These are phyloP conservation scores for Coprinellus micaceus DNA, from an alignment of 768 basidiomycete genomes.

Conservation along the genomic window DNA sequence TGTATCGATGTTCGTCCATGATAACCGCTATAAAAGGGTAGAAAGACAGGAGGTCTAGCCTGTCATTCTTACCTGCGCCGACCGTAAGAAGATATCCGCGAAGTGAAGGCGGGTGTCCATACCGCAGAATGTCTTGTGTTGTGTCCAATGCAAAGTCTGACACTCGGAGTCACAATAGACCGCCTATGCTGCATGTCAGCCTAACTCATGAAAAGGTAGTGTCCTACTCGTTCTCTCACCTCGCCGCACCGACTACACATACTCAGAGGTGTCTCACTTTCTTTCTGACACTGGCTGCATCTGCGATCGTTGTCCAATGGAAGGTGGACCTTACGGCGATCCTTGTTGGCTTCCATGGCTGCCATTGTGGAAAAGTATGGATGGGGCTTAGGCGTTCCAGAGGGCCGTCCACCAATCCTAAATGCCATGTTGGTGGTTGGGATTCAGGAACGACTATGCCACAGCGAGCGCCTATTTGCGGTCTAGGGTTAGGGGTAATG, in stretches of 20 bases:
- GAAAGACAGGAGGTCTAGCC: not conserved
- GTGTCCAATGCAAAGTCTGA: not conserved
- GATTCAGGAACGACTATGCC: too few species aligned
- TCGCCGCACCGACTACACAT: not conserved
- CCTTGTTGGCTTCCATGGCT: too few species aligned
- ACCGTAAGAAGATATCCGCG: not conserved
- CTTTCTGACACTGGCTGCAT: not conserved
- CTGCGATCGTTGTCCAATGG: not conserved
- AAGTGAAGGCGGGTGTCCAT: slow-evolving; percentile 1
- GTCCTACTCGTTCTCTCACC: not conserved
- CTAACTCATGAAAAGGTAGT: not conserved
- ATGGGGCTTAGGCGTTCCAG: too few species aligned
- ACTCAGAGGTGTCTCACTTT: not conserved
- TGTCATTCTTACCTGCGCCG: not conserved
- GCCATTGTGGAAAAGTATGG: too few species aligned
- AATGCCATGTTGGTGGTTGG: too few species aligned
- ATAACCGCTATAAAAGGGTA: not conserved
- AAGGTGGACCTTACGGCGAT: too few species aligned
- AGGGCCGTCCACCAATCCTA: too few species aligned
- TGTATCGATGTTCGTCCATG: not conserved
- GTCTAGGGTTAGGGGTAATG: too few species aligned
- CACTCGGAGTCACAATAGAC: not conserved
- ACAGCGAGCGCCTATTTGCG: too few species aligned
- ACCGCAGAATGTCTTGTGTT: not conserved
- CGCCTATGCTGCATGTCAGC: not conserved